Evolutionary conservation across 345 rosid genomes (phyloP).

Genomic region (Viola odorata): DNA sequence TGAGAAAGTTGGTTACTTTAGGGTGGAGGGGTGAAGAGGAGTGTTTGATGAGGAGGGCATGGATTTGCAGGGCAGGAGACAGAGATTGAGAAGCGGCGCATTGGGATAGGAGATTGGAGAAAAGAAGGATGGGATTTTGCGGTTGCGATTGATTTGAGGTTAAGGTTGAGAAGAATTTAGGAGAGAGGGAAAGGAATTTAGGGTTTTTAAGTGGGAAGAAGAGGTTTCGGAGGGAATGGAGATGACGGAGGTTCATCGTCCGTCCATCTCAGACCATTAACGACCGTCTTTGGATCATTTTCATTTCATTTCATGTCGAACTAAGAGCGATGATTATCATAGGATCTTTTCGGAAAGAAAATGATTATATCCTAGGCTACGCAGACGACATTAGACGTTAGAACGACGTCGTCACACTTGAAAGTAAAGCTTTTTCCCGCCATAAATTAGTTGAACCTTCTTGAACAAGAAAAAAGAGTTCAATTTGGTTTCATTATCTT

Average conservation of each 20-base stretch:
- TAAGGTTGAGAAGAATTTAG: conserved; percentile 16
- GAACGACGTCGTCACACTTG: too few relatives aligned
- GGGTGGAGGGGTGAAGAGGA: conserved; percentile 27
- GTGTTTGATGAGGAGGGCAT: conserved; percentile 33
- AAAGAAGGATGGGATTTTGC: background rate
- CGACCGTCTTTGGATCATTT: background rate
- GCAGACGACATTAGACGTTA: too few relatives aligned
- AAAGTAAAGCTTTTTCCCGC: too few relatives aligned
- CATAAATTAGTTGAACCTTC: too few relatives aligned
- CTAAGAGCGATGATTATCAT: too few relatives aligned
- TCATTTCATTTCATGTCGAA: too few relatives aligned
- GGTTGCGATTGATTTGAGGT: conserved; percentile 11
- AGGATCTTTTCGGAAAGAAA: too few relatives aligned
- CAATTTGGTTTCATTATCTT: too few relatives aligned
- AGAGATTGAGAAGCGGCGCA: conserved; percentile 39
- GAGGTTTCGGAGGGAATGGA: conserved; percentile 20
- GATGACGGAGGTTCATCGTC: conserved; percentile 27
- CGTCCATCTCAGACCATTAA: background rate
- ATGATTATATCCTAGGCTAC: too few relatives aligned
- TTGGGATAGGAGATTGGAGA: conserved; percentile 36
- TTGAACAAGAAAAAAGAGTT: too few relatives aligned
- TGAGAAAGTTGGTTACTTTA: conserved; percentile 29
- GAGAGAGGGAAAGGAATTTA: background rate
- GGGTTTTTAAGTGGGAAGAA: too few relatives aligned
- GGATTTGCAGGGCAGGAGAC: conserved; percentile 33